Percentiles rank a stretch among this genome's conserved stretches.
These are phyloP conservation scores for Alternaria panax DNA, from an alignment of 2,329 filamentous ascomycete genomes.

Conservation along the genomic window DNA sequence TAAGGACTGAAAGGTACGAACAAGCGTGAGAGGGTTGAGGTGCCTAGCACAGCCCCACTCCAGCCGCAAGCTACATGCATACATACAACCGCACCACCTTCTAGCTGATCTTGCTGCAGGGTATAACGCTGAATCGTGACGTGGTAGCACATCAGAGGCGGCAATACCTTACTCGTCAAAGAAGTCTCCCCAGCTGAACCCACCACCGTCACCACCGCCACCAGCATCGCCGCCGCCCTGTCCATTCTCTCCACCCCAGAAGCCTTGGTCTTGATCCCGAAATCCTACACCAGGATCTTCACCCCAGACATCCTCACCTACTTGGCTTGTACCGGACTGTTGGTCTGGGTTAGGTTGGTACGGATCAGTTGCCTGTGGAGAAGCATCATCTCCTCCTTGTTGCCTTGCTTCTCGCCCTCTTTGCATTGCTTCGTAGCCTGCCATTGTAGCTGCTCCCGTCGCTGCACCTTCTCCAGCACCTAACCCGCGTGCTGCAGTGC, in stretches of 20 bases:
- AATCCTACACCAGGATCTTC: conserved; percentile 38
- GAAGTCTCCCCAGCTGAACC: conserved; percentile 36
- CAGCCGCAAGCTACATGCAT: background rate
- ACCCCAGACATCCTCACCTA: conserved; percentile 40
- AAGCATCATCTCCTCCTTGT: conserved; percentile 33
- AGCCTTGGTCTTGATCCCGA: conserved; percentile 33
- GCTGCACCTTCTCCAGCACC: conserved; percentile 54
- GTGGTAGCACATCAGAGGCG: conserved; percentile 4
- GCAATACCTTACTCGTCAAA: conserved; percentile 22
- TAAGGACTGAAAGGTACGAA: background rate
- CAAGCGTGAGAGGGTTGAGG: background rate
- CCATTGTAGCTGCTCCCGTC: conserved; percentile 65
- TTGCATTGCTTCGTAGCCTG: conserved; percentile 70
- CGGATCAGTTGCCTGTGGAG: conserved; percentile 36
- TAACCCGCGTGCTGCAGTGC: conserved; percentile 50
- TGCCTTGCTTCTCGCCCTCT: conserved; percentile 51
- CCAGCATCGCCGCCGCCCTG: conserved; percentile 47
- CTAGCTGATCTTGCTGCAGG: background rate
- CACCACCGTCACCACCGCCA: conserved; percentile 28
- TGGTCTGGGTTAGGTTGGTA: conserved; percentile 30
- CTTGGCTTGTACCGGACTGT: conserved; percentile 25
- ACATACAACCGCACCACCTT: background rate
- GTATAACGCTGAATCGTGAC: background rate
- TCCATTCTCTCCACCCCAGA: conserved; percentile 35
- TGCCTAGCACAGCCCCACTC: background rate